A percentile compares a stretch with the other conserved stretches of the same genome.
phyloP scores from a whole-genome alignment of 331 rosid genomes.

The Arachis monticola region DNA sequence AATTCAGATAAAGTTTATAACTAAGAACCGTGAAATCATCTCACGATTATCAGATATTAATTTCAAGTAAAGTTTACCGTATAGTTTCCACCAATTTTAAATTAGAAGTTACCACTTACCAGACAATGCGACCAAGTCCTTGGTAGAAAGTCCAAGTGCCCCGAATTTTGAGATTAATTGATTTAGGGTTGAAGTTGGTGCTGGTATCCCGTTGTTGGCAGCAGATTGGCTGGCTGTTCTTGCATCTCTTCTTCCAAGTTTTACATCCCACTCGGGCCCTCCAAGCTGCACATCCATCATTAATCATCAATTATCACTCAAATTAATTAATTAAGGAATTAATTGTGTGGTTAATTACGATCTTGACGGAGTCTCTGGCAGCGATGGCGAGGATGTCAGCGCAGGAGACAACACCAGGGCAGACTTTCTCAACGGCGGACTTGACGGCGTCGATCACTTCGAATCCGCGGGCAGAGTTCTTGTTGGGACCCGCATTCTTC shows the following conservation, averaged over 20 bases:
- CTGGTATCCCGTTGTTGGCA: conserved; percentile 77
- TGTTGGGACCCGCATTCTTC: conserved; percentile 72
- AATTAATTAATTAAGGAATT: too few species aligned
- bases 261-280: conserved; percentile 85
- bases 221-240: conserved; percentile 69
- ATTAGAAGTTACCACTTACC: conserved; percentile 43
- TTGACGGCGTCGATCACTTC: conserved; percentile 77
- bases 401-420: conserved; percentile 84
- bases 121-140: conserved; percentile 80
- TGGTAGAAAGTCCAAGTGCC: conserved; percentile 75
- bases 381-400: conserved; percentile 78
- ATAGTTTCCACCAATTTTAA: too few species aligned
- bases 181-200: conserved; percentile 65
- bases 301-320: background rate
- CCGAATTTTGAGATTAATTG: conserved; percentile 67
- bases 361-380: conserved; percentile 70
- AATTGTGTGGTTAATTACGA: conserved; percentile 35
- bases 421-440: conserved; percentile 67
- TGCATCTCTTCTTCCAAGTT: conserved; percentile 88
- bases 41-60: too few species aligned
- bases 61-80: too few species aligned
- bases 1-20: too few species aligned
- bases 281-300: conserved; percentile 58
- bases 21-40: too few species aligned
- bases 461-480: conserved; percentile 79